Evolutionary conservation across 2,329 filamentous ascomycete genomes (phyloP).

Genomic region (Fusarium sp.): DNA sequence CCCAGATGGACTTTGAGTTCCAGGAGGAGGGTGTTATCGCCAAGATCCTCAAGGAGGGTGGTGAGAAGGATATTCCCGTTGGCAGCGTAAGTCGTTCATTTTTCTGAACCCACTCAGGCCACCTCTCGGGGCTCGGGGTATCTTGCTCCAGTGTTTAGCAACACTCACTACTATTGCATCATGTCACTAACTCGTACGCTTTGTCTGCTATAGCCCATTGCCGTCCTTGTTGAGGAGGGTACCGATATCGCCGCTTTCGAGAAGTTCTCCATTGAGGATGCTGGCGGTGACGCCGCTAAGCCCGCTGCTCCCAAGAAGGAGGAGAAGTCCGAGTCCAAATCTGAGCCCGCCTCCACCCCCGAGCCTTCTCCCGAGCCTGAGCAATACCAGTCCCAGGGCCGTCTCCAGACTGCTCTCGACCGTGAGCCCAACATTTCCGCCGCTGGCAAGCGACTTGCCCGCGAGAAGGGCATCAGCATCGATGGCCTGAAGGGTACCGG

Average conservation of each 20-base stretch:
- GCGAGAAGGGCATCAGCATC: slow-evolving; percentile 86
- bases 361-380: slow-evolving; percentile 68
- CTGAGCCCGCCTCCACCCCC: slow-evolving; percentile 65
- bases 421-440: slow-evolving; percentile 82
- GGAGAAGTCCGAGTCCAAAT: slow-evolving; percentile 73
- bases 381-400: slow-evolving; percentile 82
- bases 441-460: slow-evolving; percentile 84
- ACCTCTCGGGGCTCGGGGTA: slow-evolving; percentile 36
- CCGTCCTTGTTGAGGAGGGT: slow-evolving; percentile 93
- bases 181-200: slow-evolving; percentile 30
- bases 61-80: slow-evolving; percentile 93
- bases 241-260: slow-evolving; percentile 90
- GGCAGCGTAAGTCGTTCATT: slow-evolving; percentile 81
- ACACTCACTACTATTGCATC: slow-evolving; percentile 5
- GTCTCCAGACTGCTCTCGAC: slow-evolving; percentile 86
- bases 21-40: slow-evolving; percentile 97
- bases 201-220: slow-evolving; percentile 81
- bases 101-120: slow-evolving; percentile 25
- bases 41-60: slow-evolving; percentile 92
- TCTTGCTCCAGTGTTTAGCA: slow-evolving; percentile 27
- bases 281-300: slow-evolving; percentile 80
- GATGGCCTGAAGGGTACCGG: slow-evolving; percentile 89
- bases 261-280: slow-evolving; percentile 88
- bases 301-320: slow-evolving; percentile 78
- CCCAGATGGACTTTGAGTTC: slow-evolving; percentile 99